These are phyloP conservation scores for Wickerhamomyces pijperi DNA, from an alignment of 805 yeast species.

Conservation along the genomic window DNA sequence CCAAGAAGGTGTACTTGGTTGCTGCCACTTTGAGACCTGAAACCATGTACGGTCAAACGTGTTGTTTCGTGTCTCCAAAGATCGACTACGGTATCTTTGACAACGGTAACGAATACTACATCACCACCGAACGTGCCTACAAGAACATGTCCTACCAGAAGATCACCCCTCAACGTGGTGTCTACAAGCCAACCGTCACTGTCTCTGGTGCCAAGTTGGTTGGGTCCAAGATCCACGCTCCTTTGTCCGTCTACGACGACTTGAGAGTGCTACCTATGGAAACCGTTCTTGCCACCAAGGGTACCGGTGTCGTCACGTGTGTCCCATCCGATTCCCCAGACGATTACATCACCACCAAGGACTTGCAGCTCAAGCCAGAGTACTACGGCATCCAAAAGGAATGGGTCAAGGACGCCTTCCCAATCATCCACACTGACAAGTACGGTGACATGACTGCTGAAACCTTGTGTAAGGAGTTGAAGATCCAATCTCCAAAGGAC, in stretches of 20 bases:
- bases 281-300: constrained; percentile 86
- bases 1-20: constrained; percentile 67
- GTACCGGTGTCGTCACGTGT: constrained; percentile 98
- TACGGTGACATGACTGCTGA: constrained; percentile 89
- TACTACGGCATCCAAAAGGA: constrained; percentile 74
- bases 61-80: constrained; percentile 95
- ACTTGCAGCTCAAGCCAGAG: constrained; percentile 81
- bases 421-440: constrained; percentile 69
- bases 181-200: constrained; percentile 44
- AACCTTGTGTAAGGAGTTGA: constrained; percentile 69
- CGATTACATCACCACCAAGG: constrained; percentile 80
- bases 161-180: constrained; percentile 81
- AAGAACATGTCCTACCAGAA: constrained; percentile 96
- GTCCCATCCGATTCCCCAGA: constrained; percentile 99
- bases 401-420: constrained; percentile 75
- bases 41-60: constrained; percentile 97
- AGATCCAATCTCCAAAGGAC: constrained; percentile 93
- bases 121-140: constrained; percentile 91
- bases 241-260: constrained; percentile 57
- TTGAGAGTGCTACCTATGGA: constrained; percentile 94
- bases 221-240: constrained; percentile 83
- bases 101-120: constrained; percentile 65
- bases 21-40: constrained; percentile 98
- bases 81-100: constrained; percentile 85
- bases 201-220: constrained; percentile 66